Percentiles rank a stretch among this genome's conserved stretches.
phyloP scores from a whole-genome alignment of 1,284 basidiomycete genomes.

The Cryptococcus sp. region DNA sequence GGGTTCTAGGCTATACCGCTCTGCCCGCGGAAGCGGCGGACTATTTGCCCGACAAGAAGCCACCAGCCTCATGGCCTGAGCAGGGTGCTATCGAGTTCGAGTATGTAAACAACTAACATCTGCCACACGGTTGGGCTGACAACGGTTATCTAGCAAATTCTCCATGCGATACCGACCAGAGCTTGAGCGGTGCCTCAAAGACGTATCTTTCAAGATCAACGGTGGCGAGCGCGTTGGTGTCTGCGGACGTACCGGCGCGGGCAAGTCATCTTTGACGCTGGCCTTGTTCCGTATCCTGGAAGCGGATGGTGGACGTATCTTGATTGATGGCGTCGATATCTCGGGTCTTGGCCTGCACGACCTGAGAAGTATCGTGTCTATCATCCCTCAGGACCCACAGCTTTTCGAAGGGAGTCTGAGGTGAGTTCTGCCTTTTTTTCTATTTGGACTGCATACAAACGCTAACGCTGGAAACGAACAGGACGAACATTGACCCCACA shows the following conservation, averaged over 20 bases:
- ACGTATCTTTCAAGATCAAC: constrained; percentile 65
- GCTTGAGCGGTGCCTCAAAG: constrained; percentile 73
- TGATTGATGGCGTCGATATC: constrained; percentile 82
- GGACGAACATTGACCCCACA: constrained; percentile 48
- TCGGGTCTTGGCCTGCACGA: constrained; percentile 79
- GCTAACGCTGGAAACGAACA: constrained; percentile 3
- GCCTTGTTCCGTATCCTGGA: constrained; percentile 69
- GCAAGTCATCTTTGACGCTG: constrained; percentile 76
- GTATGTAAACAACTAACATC: constrained; percentile 48
- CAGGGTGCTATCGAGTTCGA: constrained; percentile 75
- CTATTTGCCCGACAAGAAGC: constrained; percentile 66
- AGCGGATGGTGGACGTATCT: constrained; percentile 72
- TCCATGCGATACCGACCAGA: constrained; percentile 80
- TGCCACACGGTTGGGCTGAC: not conserved
- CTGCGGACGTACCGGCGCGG: constrained; percentile 87
- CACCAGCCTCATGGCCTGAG: constrained; percentile 69
- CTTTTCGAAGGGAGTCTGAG: constrained; percentile 83
- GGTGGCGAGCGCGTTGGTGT: constrained; percentile 81
- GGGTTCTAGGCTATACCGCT: constrained; percentile 65
- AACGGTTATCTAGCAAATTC: constrained; percentile 60
- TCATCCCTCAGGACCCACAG: constrained; percentile 83
- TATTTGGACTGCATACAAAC: too few relatives aligned
- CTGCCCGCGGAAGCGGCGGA: constrained; percentile 74
- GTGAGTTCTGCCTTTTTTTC: constrained; percentile 58
- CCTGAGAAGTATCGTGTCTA: constrained; percentile 66